Percentiles rank a stretch among this genome's conserved stretches.
Evolutionary conservation across 2,329 filamentous ascomycete species (phyloP).

Genomic region (Colletotrichum camelliae): DNA sequence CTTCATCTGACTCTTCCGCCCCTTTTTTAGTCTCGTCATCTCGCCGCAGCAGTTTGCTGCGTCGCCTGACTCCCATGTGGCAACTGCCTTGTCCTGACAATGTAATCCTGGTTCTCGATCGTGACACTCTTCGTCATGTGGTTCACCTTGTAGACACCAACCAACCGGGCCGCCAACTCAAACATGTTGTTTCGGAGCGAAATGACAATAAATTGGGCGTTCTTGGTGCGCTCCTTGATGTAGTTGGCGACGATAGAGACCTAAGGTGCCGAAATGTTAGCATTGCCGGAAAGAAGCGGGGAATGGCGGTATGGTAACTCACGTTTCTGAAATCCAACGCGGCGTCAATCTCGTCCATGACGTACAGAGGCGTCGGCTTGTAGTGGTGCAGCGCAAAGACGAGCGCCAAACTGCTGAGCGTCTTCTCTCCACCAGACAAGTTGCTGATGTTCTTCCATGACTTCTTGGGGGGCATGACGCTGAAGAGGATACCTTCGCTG

Average conservation of each 20-base stretch:
- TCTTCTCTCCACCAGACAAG: slow-evolving; percentile 96
- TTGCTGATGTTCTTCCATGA: slow-evolving; percentile 99
- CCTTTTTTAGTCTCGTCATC: neutral
- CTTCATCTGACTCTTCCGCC: neutral
- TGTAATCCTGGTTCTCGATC: slow-evolving; percentile 85
- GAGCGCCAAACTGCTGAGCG: slow-evolving; percentile 86
- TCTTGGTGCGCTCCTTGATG: slow-evolving; percentile 99
- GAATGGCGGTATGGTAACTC: slow-evolving; percentile 47
- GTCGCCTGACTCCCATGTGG: slow-evolving; percentile 31
- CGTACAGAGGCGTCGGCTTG: slow-evolving; percentile 95
- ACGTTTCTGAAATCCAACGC: slow-evolving; percentile 98
- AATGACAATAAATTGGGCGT: slow-evolving; percentile 99
- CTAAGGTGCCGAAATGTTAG: slow-evolving; percentile 46
- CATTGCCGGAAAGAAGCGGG: neutral
- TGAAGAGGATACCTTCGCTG: slow-evolving; percentile 95
- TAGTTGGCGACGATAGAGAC: slow-evolving; percentile 98
- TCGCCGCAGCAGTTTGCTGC: slow-evolving; percentile 11
- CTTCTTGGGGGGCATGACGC: slow-evolving; percentile 99
- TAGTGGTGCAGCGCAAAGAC: slow-evolving; percentile 99
- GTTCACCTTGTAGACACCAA: slow-evolving; percentile 99
- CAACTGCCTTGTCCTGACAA: slow-evolving; percentile 46
- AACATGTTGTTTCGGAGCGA: slow-evolving; percentile 99
- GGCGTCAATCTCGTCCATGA: slow-evolving; percentile 99
- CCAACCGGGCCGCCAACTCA: slow-evolving; percentile 91
- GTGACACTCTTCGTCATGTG: slow-evolving; percentile 97